Evolutionary conservation across 1,284 basidiomycete species (phyloP), one percentile per base, ranked within the genome.

Genomic region (Dichomitus squalens): DNA sequence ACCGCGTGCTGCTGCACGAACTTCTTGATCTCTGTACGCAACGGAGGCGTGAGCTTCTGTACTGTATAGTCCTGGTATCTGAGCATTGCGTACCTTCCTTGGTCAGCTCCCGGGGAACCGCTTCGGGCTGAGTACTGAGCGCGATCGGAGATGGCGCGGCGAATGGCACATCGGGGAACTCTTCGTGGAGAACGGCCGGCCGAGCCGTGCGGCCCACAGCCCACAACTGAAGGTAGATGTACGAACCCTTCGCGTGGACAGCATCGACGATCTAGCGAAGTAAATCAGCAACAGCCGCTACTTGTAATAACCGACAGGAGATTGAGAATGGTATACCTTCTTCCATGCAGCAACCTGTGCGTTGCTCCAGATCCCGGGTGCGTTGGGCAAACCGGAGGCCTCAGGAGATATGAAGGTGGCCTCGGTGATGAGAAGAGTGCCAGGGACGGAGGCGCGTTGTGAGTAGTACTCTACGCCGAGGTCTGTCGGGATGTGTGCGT

Each of bases 351-450:
- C 62, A 39, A 80, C 70, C 64, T 84, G 82, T 23, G 72, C 76
- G 1, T 72, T 64, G 41, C 49, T 77, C 72, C 73, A 82, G 38
- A 82, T 76, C 6, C 76, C 76, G 0, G 79, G 81, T 0, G 73
- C 71, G 52, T 76, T 58, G 1, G 59, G 33, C 29, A 77, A 75
- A 4, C 74, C 76, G 14, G 40, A 21, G 0, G 76, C 78, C 47
- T 73, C 68, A 2, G 71, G 58, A n/a, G 72, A 68, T 50, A 84
- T 77, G 60, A 78, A 68, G 0, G 78, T 79, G 0, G 69, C 80
- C 66, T 85, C 83, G 5, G 78, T 72, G 53, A 85, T 79, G 27
- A 84, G 64, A 4, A 85, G 66, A 0, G 79, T 79, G 0, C 82
- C 82, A 0, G 77, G 75, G 0, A 64, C 64, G 25, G 66, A 69